phyloP scores from a whole-genome alignment of 306 rosid genomes.

The Inga laurina region DNA sequence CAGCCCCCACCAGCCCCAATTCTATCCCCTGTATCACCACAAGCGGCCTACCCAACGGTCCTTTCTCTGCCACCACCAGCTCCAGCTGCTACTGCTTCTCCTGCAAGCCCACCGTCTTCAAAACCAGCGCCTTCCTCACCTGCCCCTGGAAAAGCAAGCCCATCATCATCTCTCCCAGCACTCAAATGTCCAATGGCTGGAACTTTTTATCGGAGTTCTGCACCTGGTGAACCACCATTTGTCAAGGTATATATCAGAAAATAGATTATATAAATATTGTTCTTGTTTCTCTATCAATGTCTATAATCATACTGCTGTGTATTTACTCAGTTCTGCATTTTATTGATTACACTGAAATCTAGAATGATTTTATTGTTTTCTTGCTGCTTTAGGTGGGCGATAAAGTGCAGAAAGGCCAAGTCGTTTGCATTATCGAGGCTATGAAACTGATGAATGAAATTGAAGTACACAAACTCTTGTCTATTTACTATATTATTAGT shows the following conservation, averaged over 20 bases:
- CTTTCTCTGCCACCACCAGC: constrained; percentile 43
- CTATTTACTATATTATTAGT: background rate
- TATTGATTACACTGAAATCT: background rate
- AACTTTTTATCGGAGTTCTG: constrained; percentile 76
- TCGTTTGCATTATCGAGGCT: constrained; percentile 88
- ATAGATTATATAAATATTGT: background rate
- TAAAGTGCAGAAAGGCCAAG: constrained; percentile 91
- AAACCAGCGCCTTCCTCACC: constrained; percentile 59
- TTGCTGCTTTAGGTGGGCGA: constrained; percentile 79
- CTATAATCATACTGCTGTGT: constrained; percentile 5
- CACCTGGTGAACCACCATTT: constrained; percentile 87
- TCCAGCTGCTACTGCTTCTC: constrained; percentile 42
- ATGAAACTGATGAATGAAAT: constrained; percentile 99
- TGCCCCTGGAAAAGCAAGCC: constrained; percentile 51
- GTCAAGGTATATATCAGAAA: constrained; percentile 55
- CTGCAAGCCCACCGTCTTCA: constrained; percentile 46
- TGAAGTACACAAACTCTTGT: constrained; percentile 51
- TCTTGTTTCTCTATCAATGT: constrained; percentile 13
- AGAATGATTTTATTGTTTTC: constrained; percentile 12
- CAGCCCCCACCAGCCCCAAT: constrained; percentile 52
- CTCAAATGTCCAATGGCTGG: constrained; percentile 96
- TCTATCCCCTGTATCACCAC: constrained; percentile 34
- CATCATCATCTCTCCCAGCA: constrained; percentile 69
- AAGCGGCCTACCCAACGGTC: constrained; percentile 40
- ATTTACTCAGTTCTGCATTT: constrained; percentile 3